Percentiles rank a stretch among this genome's conserved stretches.
Conservation (phyloP, 768 basidiomycete species). For the Collybiopsis confluens region DNA sequence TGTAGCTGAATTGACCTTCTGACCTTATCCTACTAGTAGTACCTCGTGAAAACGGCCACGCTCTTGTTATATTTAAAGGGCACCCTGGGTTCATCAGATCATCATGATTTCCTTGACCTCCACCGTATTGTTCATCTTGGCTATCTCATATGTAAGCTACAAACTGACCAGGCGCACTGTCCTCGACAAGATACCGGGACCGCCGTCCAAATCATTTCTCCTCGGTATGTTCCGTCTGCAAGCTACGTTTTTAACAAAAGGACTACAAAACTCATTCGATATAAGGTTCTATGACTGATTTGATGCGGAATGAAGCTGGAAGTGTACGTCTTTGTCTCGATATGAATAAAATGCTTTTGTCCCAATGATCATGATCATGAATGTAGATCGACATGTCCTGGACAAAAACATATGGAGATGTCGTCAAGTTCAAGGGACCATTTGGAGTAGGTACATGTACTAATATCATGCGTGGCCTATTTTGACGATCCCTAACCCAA, state of each 20-base stretch:
- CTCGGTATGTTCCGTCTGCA: not conserved
- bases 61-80: no score
- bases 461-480: not conserved
- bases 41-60: no score
- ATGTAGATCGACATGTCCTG: not conserved
- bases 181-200: constrained; percentile 3
- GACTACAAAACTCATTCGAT: no score
- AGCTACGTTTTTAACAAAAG: no score
- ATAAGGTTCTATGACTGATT: constrained; percentile 3
- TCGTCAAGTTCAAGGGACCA: not conserved
- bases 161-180: not conserved
- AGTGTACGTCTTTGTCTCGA: not conserved
- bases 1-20: no score
- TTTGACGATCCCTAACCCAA: not conserved
- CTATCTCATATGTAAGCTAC: not conserved
- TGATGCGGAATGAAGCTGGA: constrained; percentile 1
- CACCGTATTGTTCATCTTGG: not conserved
- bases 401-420: constrained; percentile 4
- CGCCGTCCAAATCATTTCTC: not conserved
- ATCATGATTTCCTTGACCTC: not conserved
- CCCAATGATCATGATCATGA: no score
- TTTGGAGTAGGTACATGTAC: not conserved
- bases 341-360: no score
- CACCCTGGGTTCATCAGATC: no score
- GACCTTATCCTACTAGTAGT: no score